These are phyloP conservation scores for Chiua virens DNA, from an alignment of 768 basidiomycete genomes.

Conservation along the genomic window DNA sequence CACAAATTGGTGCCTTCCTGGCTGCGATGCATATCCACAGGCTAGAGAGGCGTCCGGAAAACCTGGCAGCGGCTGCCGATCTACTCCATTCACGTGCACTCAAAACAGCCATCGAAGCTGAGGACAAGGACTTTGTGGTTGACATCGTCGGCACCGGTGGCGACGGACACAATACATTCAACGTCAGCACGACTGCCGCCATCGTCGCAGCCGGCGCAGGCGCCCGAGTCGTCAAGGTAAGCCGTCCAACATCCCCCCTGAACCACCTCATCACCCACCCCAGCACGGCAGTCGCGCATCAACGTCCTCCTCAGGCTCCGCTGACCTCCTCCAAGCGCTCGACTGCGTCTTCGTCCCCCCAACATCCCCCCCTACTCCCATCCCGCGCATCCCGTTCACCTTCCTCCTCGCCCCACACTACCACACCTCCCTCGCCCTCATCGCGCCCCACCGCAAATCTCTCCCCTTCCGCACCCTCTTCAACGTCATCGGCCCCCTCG, in stretches of 20 bases:
- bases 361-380: constrained; percentile 42
- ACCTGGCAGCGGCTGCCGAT: constrained; percentile 75
- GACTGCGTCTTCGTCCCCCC: constrained; percentile 74
- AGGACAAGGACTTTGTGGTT: constrained; percentile 69
- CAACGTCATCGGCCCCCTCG: constrained; percentile 91
- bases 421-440: constrained; percentile 79
- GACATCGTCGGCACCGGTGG: constrained; percentile 54
- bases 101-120: constrained; percentile 56
- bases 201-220: constrained; percentile 95
- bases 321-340: constrained; percentile 85
- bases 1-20: constrained; percentile 88
- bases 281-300: constrained; percentile 92
- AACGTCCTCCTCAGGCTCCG: constrained; percentile 92
- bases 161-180: constrained; percentile 94
- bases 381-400: constrained; percentile 75
- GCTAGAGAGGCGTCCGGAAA: constrained; percentile 72
- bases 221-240: constrained; percentile 87
- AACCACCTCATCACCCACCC: not conserved
- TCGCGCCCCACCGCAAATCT: constrained; percentile 81
- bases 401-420: constrained; percentile 95
- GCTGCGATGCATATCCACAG: constrained; percentile 81
- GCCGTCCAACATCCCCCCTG: constrained; percentile 6
- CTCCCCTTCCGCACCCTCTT: constrained; percentile 96
- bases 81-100: constrained; percentile 71
- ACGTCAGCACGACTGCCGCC: constrained; percentile 93